Percentiles rank a stretch among this genome's conserved stretches.
Evolutionary conservation across 176 grass and related monocot genomes (phyloP).

Genomic region (Puya raimondii): DNA sequence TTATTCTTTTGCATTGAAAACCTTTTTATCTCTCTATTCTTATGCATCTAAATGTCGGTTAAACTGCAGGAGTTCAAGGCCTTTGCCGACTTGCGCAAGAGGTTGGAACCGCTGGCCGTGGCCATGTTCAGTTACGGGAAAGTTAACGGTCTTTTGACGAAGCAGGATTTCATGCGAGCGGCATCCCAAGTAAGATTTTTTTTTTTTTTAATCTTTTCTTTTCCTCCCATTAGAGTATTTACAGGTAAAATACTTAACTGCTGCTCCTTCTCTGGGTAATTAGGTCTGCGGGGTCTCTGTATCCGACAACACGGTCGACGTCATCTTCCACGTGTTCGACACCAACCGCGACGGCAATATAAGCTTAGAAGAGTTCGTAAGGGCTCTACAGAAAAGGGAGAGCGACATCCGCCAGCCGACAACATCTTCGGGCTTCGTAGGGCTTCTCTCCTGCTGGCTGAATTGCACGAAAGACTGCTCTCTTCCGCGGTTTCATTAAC

Average conservation of each 20-base stretch:
- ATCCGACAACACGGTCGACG: constrained; percentile 63
- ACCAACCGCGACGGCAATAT: constrained; percentile 59
- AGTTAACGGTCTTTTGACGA: constrained; percentile 73
- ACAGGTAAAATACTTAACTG: background rate
- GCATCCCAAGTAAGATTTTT: constrained; percentile 58
- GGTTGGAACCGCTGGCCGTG: constrained; percentile 50
- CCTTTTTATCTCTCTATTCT: background rate
- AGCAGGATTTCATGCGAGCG: constrained; percentile 75
- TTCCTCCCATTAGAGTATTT: background rate
- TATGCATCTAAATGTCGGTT: constrained; percentile 1
- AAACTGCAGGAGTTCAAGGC: constrained; percentile 71
- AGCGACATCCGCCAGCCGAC: constrained; percentile 42
- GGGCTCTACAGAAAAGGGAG: constrained; percentile 64
- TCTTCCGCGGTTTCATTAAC: constrained; percentile 13
- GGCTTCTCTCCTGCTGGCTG: constrained; percentile 52
- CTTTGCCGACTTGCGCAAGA: constrained; percentile 72
- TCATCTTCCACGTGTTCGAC: constrained; percentile 82
- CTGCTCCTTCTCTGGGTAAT: background rate
- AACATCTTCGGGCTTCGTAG: constrained; percentile 18
- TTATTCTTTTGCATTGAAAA: background rate
- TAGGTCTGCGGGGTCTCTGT: constrained; percentile 68
- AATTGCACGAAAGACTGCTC: constrained; percentile 34
- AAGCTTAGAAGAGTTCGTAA: constrained; percentile 71
- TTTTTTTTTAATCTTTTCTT: background rate
- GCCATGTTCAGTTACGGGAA: constrained; percentile 77